Base-by-base conservation (phyloP, 2,329 filamentous ascomycete genomes). In the Parasarocladium wereldwijsianum region DNA sequence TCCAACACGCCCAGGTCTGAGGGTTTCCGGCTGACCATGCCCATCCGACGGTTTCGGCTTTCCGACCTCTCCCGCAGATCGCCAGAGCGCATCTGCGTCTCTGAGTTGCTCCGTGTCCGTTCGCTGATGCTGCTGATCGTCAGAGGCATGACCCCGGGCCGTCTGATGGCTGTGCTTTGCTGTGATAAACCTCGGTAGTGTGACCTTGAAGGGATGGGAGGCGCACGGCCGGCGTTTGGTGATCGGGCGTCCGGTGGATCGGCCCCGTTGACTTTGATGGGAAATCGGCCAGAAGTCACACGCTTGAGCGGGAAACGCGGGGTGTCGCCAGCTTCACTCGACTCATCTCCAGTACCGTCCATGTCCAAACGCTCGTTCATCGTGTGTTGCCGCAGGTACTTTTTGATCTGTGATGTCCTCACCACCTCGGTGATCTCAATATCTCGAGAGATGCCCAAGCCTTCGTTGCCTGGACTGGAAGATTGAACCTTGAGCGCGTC, bases 161-260 rank as follows among this genome's bases (percentile, higher is more conserved):
- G 65, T 33, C 81, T 71, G 26, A 73, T 58, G 5, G 68, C 57
- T 3, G 66, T 58, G 40, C 66, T 79, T 38, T 81, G 74, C 40
- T 79, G 74, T 3, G 77, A 83, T 4, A 77, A 57, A 2, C 75
- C 75, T 17, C 86, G 74, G 40, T 82, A 83, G 49, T 93, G 85
- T 3, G 84, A 90, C 24, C 54, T 44, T 4, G 70, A 70, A 0
- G 84, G 84, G 35, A 93, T 81, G 1, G 81, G 80, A 3, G 86
- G 83, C 17, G 79, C 66, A 19, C 77, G 70, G 13, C 63, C 58
- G 8, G 70, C 54, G 21, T 65, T 73, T 10, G 80, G 81, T 4
- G 80, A 87, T 38, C 73, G 71, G 24, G 71, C 58, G 40, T 77
- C 73, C 20, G 68, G 57, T 4, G 76, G 57, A 33, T 90, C 83